Base-by-base conservation (phyloP, 176 grass and related monocot species). In the Miscanthus lutarioriparius region DNA sequence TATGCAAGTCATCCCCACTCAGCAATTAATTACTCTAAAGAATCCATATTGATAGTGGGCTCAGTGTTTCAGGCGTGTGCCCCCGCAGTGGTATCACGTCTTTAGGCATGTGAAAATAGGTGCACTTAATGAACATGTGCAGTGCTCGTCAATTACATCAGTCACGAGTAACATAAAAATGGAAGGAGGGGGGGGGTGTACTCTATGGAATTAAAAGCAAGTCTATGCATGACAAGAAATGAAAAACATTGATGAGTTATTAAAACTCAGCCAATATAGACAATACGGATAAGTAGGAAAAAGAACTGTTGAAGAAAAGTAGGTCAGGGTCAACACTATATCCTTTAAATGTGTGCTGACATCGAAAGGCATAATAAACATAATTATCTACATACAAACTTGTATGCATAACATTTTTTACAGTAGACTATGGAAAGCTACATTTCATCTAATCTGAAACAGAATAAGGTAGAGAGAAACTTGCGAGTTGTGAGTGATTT, bases 191-290 rank as follows among this genome's bases (percentile, higher is more conserved):
- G 28, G 28, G 28, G 5, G 19, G 28, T 1, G 28, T 30, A 35
- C 26, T 53, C 28, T 30, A 30, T 30, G 28, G 28, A 30, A 30
- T 30, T 30, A 30, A 30, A 30, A 30, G 28, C 2, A 30, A 30
- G 28, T 30, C 28, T 30, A 30, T 81, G 48, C 11, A 43, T 20
- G 20, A 35, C 12, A 81, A 44, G 36, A 45, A 80, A 53, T 72
- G 61, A 62, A 86, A 86, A 53, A 51, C 56, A 67, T 64, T 64
- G 4, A 80, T 8, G 7, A 69, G 68, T 38, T 54, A 72, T 68
- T 61, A 44, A 41, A 77, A 73, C 13, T 39, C 48, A 87, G 28
- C 37, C 2, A 59, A 58, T 22, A 25, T 54, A 56, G 64, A 74
- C 37, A 81, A 47, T 64, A 67, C 7, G 72, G 71, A 45, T 7